Conservation (phyloP, 208 protist genomes). For the Trypanosoma vivax region DNA sequence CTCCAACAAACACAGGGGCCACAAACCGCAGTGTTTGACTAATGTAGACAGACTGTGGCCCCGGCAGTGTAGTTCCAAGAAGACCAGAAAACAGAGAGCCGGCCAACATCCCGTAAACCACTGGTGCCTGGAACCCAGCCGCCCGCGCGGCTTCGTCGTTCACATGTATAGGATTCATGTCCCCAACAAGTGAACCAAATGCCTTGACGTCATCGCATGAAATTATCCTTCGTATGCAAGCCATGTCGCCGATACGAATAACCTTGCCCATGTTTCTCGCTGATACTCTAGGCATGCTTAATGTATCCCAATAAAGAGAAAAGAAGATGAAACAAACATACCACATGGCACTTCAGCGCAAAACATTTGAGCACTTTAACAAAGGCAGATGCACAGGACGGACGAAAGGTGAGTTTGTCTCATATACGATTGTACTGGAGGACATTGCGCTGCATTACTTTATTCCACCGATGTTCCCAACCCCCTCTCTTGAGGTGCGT, state of each 20-base stretch:
- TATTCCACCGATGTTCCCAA: conserved; percentile 90
- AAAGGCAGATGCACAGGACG: conserved; percentile 6
- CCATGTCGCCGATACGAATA: conserved; percentile 59
- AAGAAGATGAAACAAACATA: conserved; percentile 6
- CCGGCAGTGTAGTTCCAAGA: conserved; percentile 75
- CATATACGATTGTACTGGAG: conserved; percentile 82
- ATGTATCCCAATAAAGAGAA: neutral
- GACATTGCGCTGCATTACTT: conserved; percentile 82
- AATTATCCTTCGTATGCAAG: conserved; percentile 40
- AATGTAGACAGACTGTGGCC: conserved; percentile 79
- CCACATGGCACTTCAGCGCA: conserved; percentile 3
- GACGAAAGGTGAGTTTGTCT: neutral
- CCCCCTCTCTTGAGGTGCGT: conserved; percentile 71
- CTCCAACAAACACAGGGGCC: conserved; percentile 70
- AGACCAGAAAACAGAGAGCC: conserved; percentile 82
- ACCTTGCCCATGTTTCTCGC: conserved; percentile 16
- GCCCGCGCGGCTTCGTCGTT: conserved; percentile 53
- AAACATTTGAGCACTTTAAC: conserved; percentile 1
- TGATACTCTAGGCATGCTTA: conserved; percentile 17
- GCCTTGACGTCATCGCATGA: conserved; percentile 42
- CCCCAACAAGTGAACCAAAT: conserved; percentile 73
- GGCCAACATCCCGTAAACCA: conserved; percentile 84
- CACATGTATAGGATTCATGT: conserved; percentile 83
- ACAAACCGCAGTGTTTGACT: conserved; percentile 75
- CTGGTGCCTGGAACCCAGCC: conserved; percentile 61